These are phyloP conservation scores for Fusarium praegraminearum DNA, from an alignment of 2,329 filamentous ascomycete genomes.

Conservation along the genomic window DNA sequence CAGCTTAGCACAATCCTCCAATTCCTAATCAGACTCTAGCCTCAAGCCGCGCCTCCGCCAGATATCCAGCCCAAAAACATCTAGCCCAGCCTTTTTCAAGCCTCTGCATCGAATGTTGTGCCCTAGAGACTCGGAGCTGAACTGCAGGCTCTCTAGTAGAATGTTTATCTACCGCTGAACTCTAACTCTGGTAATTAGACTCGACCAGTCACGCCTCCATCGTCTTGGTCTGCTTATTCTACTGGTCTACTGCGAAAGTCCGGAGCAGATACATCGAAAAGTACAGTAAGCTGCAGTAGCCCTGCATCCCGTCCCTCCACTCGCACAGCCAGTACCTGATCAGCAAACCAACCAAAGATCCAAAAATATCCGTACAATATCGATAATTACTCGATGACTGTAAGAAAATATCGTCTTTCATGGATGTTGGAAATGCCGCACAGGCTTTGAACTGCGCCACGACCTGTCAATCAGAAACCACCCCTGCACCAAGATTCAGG, in stretches of 20 bases:
- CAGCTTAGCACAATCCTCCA: conserved; percentile 30
- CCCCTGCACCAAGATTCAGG: conserved; percentile 11
- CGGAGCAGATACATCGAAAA: background rate
- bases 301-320: conserved; percentile 26
- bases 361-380: conserved; percentile 33
- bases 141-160: conserved; percentile 4
- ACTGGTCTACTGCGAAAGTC: background rate
- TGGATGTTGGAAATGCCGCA: conserved; percentile 24
- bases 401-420: background rate
- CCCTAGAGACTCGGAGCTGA: conserved; percentile 2
- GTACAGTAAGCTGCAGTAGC: conserved; percentile 16
- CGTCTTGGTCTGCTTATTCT: background rate
- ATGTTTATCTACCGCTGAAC: background rate
- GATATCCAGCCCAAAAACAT: conserved; percentile 38
- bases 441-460: conserved; percentile 33
- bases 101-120: conserved; percentile 21
- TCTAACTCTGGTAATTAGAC: background rate
- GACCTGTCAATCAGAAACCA: conserved; percentile 6
- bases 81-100: conserved; percentile 37
- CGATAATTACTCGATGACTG: background rate
- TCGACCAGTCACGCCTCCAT: conserved; percentile 17
- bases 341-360: conserved; percentile 15
- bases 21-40: conserved; percentile 32
- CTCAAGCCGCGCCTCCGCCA: conserved; percentile 39
- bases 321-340: conserved; percentile 21